Evolutionary conservation across 352 stramenopile species (phyloP), one percentile per base, ranked within the genome.

Genomic region (Phytophthora ramorum): DNA sequence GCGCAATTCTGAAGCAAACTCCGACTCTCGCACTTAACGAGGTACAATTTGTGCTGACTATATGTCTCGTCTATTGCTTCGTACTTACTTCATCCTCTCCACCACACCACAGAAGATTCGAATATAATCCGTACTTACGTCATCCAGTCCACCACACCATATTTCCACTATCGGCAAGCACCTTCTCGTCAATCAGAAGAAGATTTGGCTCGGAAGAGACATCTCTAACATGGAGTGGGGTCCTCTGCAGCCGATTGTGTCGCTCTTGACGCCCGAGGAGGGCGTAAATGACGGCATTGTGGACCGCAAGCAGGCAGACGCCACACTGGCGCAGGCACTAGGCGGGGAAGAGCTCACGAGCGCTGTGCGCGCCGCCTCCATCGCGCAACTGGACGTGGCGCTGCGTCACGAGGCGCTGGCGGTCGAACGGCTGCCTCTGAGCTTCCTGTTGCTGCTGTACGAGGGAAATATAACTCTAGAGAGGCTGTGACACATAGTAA

Each of bases 371-470:
- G 10, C 43, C 12, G 76, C 85, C 30, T 87, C 83, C 17, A 54
- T 92, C 12, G 76, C 66, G 3, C 81, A 94, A 60, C 51, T 94
- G 22, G 83, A 92, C 52, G 48, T 75, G 30, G 83, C 67, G 57
- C 69, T 94, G 12, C 66, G 63, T 14, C 71, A 91, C 56, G 81
- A 87, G 30, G 58, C 66, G 47, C 64, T 94, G 7, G 58, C 71
- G 10, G 70, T 81, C 1, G 84, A 89, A 40, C 78, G 70, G 49
- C 81, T 89, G 47, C 81, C 85, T 22, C 58, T 67, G 37, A 75
- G 67, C 57, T 69, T 75, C 32, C 73, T 85, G 6, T 19, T 75
- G 26, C 38, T 94, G 24, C 53, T 94, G 67, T 91, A 69, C 38
- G 79, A 34, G 28, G 28, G 7, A 34, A 10, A 34, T 34, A 12